Base-by-base conservation (phyloP, 352 stramenopile genomes). In the Phytopythium kandeliae region DNA sequence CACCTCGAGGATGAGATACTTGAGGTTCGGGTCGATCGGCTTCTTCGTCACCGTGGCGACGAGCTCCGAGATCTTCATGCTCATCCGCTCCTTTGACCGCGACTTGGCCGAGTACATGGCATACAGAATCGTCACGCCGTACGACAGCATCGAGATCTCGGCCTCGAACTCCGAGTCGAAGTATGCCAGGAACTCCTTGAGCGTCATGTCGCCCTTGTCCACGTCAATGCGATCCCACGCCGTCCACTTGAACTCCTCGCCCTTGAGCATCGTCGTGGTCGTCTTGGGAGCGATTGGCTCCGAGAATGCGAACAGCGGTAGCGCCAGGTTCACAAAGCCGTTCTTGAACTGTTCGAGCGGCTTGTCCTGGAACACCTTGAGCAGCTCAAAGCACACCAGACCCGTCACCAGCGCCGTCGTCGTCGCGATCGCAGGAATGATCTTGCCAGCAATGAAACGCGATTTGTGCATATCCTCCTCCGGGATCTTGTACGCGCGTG, bases 361-460 rank as follows among this genome's bases (percentile, higher is more conserved):
- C 51, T 93, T 94, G 57, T 78, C 54, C 51, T 94, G 82, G 63
- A 93, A 83, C n/a, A 89, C 79, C 65, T 99, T 99, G 61, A 98
- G 86, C 40, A 99, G 86, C 63, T 99, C 97, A 54, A 99, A 92
- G 67, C 96, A 99, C 59, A 99, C 95, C 6, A 99, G 79, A 34
- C 97, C 97, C 0, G 97, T 98, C 30, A 99, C 97, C 33, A 99
- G 74, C 17, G 97, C 96, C 15, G 97, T 99, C 10, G 97, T 99
- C 35, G 97, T 99, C 21, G 97, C 97, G 67, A 99, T 99, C 16
- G 97, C 97, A 12, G 97, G 97, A 57, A 99, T 99, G 65, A 99
- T 99, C 65, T 98, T 98, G 47, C 97, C 97, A n/a, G 97, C 97
- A 74, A 99, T 99, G 30, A 98, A 97, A 47, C 97, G 95, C 28